These are phyloP conservation scores for Caloboletus inedulis DNA, from an alignment of 1,284 basidiomycete genomes.

Conservation along the genomic window DNA sequence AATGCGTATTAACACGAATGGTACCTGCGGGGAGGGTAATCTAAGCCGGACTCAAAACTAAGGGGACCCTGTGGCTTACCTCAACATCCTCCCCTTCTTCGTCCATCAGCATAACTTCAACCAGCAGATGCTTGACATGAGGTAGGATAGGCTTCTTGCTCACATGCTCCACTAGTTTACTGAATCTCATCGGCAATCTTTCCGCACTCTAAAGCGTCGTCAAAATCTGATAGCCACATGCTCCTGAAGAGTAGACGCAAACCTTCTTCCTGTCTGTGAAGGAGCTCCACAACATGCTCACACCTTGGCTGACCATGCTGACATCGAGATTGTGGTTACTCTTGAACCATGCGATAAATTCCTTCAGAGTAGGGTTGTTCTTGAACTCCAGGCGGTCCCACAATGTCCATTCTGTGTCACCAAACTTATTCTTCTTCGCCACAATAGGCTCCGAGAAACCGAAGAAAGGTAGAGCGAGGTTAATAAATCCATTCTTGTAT, in stretches of 20 bases:
- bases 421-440: slow-evolving; percentile 89
- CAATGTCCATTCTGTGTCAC: slow-evolving; percentile 89
- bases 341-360: slow-evolving; percentile 86
- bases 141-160: slow-evolving; percentile 89
- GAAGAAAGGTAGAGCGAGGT: slow-evolving; percentile 97
- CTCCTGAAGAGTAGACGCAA: slow-evolving; percentile 1
- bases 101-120: slow-evolving; percentile 94
- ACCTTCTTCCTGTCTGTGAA: slow-evolving; percentile 92
- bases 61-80: slow-evolving; percentile 38
- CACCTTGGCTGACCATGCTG: slow-evolving; percentile 95
- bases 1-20: slow-evolving; percentile 64
- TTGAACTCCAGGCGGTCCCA: slow-evolving; percentile 98
- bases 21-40: slow-evolving; percentile 45
- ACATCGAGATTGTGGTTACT: slow-evolving; percentile 85
- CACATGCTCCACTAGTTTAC: slow-evolving; percentile 87
- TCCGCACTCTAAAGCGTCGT: slow-evolving; percentile 67
- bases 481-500: slow-evolving; percentile 99
- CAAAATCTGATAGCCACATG: not conserved
- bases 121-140: slow-evolving; percentile 78
- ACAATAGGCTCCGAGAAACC: slow-evolving; percentile 98
- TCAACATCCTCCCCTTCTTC: slow-evolving; percentile 88
- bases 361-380: slow-evolving; percentile 84
- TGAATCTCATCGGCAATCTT: slow-evolving; percentile 85
- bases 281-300: slow-evolving; percentile 97
- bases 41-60: not conserved